phyloP scores from a whole-genome alignment of 2,329 filamentous ascomycete genomes.

The Phialophora tarda region DNA sequence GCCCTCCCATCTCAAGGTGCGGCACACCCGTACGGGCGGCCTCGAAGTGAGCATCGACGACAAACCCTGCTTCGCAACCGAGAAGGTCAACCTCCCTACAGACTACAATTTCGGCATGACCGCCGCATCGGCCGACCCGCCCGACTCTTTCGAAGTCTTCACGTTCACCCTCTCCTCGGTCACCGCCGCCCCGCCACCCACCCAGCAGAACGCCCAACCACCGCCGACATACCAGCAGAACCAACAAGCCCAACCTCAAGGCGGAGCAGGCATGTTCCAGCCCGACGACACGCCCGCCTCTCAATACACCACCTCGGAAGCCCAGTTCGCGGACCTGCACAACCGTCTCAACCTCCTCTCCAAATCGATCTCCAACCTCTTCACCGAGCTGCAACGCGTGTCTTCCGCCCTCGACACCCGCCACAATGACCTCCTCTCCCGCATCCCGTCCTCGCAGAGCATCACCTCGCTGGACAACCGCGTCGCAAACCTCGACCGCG shows the following conservation, averaged over 20 bases:
- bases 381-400: slow-evolving; percentile 59
- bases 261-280: slow-evolving; percentile 39
- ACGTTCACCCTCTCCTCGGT: slow-evolving; percentile 71
- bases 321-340: slow-evolving; percentile 83
- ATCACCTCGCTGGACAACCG: slow-evolving; percentile 52
- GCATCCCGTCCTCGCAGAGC: slow-evolving; percentile 47
- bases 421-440: slow-evolving; percentile 57
- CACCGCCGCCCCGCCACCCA: slow-evolving; percentile 41
- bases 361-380: slow-evolving; percentile 63
- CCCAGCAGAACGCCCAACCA: slow-evolving; percentile 43
- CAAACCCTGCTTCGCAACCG: slow-evolving; percentile 70
- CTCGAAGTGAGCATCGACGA: slow-evolving; percentile 85
- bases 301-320: slow-evolving; percentile 52
- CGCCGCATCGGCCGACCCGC: slow-evolving; percentile 85
- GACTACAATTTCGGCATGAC: slow-evolving; percentile 87
- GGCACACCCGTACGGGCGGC: slow-evolving; percentile 61
- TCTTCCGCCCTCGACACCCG: slow-evolving; percentile 58
- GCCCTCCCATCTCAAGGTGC: slow-evolving; percentile 79
- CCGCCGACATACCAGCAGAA: slow-evolving; percentile 43
- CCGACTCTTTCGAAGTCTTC: slow-evolving; percentile 93
- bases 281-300: slow-evolving; percentile 53
- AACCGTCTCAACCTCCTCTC: slow-evolving; percentile 72
- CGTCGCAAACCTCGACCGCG: slow-evolving; percentile 60
- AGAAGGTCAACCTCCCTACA: slow-evolving; percentile 72
- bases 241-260: slow-evolving; percentile 44